Conservation (phyloP, 148 eudicot species). For the Nyssa sinensis region DNA sequence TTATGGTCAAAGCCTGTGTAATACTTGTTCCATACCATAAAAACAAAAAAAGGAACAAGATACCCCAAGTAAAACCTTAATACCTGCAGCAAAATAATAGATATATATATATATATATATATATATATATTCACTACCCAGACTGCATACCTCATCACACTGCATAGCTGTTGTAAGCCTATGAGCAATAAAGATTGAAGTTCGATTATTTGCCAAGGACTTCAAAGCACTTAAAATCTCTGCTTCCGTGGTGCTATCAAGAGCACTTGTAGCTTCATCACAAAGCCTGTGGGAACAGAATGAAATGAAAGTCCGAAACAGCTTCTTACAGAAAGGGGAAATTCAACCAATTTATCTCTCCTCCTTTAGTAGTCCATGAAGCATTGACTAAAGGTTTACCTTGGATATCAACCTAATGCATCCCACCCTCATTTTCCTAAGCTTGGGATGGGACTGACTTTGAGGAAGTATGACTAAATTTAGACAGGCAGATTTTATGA, state of each 20-base stretch:
- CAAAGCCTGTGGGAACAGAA: conserved; percentile 59
- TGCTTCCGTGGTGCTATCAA: conserved; percentile 95
- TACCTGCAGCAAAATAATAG: not conserved
- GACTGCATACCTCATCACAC: conserved; percentile 72
- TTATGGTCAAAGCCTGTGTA: too few species aligned
- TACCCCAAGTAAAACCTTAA: not conserved
- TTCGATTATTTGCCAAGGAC: conserved; percentile 73
- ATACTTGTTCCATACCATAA: not conserved
- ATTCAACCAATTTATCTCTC: too few species aligned
- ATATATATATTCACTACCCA: conserved; percentile 11
- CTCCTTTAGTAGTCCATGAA: too few species aligned
- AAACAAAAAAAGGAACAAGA: not conserved
- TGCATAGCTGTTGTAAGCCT: conserved; percentile 99
- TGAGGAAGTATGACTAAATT: too few species aligned
- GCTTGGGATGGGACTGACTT: too few species aligned
- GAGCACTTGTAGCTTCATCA: conserved; percentile 99
- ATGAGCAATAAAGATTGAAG: conserved; percentile 87
- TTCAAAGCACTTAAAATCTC: conserved; percentile 83
- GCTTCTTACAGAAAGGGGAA: too few species aligned
- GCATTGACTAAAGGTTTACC: too few species aligned
- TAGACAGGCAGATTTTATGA: too few species aligned
- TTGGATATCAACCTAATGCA: too few species aligned
- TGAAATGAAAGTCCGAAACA: not conserved
- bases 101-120: too few species aligned
- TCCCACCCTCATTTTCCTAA: too few species aligned